These are phyloP conservation scores for Trichoderma asperellum DNA, from an alignment of 2,329 filamentous ascomycete species.

Conservation along the genomic window DNA sequence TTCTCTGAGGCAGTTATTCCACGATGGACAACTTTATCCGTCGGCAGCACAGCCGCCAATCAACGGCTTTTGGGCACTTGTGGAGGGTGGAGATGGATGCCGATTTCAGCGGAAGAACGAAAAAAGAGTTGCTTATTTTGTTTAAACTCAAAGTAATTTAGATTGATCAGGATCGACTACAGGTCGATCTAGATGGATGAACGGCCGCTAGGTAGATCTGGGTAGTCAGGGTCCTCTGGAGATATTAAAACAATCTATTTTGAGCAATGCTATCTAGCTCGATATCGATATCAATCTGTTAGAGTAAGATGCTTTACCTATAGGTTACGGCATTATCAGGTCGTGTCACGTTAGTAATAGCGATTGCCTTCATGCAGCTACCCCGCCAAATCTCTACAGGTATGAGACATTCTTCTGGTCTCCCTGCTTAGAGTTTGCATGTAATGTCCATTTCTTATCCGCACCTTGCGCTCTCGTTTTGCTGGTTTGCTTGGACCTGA, in stretches of 20 bases:
- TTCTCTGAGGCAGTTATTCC: background rate
- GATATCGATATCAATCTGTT: background rate
- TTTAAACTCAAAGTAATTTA: background rate
- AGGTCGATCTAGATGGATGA: background rate
- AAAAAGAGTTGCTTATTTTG: background rate
- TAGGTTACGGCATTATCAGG: too few relatives aligned
- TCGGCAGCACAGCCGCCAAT: background rate
- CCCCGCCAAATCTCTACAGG: too few relatives aligned
- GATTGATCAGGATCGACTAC: background rate
- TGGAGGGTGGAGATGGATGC: background rate
- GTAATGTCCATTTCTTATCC: too few relatives aligned
- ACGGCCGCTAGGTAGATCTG: background rate
- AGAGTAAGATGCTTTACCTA: too few relatives aligned
- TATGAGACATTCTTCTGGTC: too few relatives aligned
- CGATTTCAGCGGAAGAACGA: background rate
- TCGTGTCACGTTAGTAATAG: too few relatives aligned
- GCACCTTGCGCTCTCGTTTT: too few relatives aligned
- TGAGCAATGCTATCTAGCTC: background rate
- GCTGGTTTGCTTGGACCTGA: too few relatives aligned
- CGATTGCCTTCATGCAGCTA: too few relatives aligned
- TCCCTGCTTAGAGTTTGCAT: too few relatives aligned
- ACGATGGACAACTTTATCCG: background rate
- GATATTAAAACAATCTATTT: background rate
- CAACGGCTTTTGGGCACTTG: background rate
- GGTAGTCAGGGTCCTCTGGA: background rate